Evolutionary conservation across 2,329 filamentous ascomycete species (phyloP).

Genomic region (Fusarium buxicola): DNA sequence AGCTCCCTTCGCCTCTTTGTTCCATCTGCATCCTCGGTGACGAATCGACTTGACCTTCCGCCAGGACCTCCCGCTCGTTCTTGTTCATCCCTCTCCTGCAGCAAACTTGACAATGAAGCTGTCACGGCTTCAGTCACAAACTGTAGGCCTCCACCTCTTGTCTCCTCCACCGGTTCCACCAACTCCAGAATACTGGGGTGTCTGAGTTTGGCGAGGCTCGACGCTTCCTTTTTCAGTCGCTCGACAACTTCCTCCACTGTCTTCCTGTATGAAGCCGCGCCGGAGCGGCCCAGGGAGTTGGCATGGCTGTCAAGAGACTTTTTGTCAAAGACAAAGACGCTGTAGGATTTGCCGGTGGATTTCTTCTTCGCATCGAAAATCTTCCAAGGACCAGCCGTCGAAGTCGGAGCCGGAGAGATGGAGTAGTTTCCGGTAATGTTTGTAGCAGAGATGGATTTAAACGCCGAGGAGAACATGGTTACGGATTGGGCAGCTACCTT

Average conservation of each 20-base stretch:
- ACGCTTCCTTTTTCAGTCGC: conserved; percentile 89
- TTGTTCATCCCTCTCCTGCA: conserved; percentile 91
- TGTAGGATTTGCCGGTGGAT: conserved; percentile 87
- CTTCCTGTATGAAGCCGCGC: conserved; percentile 77
- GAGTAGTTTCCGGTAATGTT: conserved; percentile 95
- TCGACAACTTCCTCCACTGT: conserved; percentile 91
- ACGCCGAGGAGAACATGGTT: conserved; percentile 88
- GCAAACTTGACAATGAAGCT: conserved; percentile 82
- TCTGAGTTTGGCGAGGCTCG: conserved; percentile 85
- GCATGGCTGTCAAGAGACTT: conserved; percentile 78
- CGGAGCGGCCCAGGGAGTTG: conserved; percentile 54
- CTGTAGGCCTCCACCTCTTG: conserved; percentile 88
- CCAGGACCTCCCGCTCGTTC: conserved; percentile 76
- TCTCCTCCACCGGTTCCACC: conserved; percentile 95
- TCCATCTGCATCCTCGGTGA: conserved; percentile 82
- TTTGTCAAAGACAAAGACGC: conserved; percentile 94
- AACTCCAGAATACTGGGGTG: conserved; percentile 94
- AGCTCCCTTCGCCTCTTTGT: conserved; percentile 80
- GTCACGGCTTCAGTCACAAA: conserved; percentile 95
- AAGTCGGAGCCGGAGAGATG: conserved; percentile 79
- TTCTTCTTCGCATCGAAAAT: conserved; percentile 99
- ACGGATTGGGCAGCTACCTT: conserved; percentile 16
- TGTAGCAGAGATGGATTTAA: conserved; percentile 90
- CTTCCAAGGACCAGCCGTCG: conserved; percentile 92
- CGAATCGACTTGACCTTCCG: conserved; percentile 80